phyloP scores from a whole-genome alignment of 73 alveolate species.

The Paramecium octaurelia region DNA sequence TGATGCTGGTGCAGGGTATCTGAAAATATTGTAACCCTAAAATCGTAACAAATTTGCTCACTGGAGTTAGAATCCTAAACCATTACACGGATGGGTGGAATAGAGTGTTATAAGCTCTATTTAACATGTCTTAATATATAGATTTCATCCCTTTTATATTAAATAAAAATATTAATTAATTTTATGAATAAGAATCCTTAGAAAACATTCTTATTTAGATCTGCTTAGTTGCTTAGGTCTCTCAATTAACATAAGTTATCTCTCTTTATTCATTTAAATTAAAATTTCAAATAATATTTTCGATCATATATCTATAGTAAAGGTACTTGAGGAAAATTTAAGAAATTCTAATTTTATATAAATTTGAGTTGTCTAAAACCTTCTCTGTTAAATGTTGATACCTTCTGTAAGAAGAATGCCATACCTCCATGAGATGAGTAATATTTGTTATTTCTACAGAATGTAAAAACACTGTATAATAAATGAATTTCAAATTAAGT shows the following conservation, averaged over 20 bases:
- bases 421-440: neutral
- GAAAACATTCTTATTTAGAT: neutral
- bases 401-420: neutral
- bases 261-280: too few relatives aligned
- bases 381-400: too few relatives aligned
- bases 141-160: neutral
- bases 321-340: too few relatives aligned
- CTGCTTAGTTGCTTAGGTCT: too few relatives aligned
- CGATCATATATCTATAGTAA: too few relatives aligned
- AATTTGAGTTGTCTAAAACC: too few relatives aligned
- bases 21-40: neutral
- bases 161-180: neutral
- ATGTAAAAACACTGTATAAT: too few relatives aligned
- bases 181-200: neutral
- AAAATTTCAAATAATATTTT: too few relatives aligned
- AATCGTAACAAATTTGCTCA: neutral
- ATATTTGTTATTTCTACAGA: neutral
- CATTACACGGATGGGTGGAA: slow-evolving; percentile 40
- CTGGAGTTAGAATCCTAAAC: neutral
- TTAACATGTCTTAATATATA: slow-evolving; percentile 20
- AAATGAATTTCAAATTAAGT: neutral
- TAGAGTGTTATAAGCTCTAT: slow-evolving; percentile 9
- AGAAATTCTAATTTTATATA: too few relatives aligned
- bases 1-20: slow-evolving; percentile 50
- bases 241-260: too few relatives aligned